Conservation (phyloP, 1,284 basidiomycete species). For the Sporisorium sorghi region DNA sequence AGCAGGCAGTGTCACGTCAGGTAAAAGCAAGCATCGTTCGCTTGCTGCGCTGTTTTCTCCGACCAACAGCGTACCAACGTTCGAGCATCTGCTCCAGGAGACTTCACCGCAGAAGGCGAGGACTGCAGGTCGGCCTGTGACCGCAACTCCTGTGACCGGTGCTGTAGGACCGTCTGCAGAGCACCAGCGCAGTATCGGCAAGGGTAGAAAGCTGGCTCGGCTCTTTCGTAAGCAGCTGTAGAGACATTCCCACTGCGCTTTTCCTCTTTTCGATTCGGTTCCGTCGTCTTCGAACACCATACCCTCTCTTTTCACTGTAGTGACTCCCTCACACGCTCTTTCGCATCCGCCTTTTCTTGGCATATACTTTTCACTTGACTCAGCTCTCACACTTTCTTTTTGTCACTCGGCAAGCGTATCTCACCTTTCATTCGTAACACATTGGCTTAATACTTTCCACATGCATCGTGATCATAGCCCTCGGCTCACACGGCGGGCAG, state of each 20-base stretch:
- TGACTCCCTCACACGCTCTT: too few species aligned
- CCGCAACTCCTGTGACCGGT: background rate
- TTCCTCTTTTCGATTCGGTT: background rate
- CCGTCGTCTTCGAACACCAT: background rate
- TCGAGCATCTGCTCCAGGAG: slow-evolving; percentile 13
- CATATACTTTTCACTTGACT: too few species aligned
- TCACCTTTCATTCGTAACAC: too few species aligned
- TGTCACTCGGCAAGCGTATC: too few species aligned
- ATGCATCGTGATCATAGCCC: too few species aligned
- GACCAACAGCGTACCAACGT: background rate
- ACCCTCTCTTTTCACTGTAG: too few species aligned
- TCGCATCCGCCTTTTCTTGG: too few species aligned
- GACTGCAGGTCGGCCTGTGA: background rate
- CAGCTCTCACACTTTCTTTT: too few species aligned
- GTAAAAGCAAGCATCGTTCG: slow-evolving; percentile 17
- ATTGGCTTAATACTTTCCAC: too few species aligned
- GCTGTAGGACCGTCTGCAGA: background rate
- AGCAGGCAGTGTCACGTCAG: background rate
- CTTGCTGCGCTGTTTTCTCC: slow-evolving; percentile 29
- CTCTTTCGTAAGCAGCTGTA: slow-evolving; percentile 28
- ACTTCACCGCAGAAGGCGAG: slow-evolving; percentile 2
- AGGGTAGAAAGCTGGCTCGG: slow-evolving; percentile 13
- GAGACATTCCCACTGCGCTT: background rate
- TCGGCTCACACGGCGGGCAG: too few species aligned
- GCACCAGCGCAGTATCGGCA: slow-evolving; percentile 15